Base-by-base conservation (phyloP, 495 filamentous ascomycete species). In the Viridothelium virens region DNA sequence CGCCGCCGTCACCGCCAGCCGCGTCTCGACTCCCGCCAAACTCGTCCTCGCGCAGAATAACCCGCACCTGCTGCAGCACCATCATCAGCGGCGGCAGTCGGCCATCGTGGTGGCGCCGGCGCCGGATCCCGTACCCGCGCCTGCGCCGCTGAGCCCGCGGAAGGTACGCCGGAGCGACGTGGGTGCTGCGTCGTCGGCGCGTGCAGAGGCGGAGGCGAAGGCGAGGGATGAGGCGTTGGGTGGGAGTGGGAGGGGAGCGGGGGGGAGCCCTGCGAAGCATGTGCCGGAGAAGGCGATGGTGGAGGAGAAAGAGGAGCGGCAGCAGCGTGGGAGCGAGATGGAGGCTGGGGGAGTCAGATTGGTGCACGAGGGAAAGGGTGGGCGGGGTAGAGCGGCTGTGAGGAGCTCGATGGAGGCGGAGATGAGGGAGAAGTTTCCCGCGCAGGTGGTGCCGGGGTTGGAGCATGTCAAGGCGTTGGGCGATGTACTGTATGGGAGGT, bases 401-500 rank as follows among this genome's bases (percentile, higher is more conserved):
- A 25, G 11, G 48, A 14, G 48, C 5, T 18, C 48, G 10, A n/a
- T 59, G 25, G 61, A 64, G 10, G 70, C 69, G 7, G 63, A 73
- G 61, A 74, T 76, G 63, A 76, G 78, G 50, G 83, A 85, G 71
- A 82, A 81, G 73, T 67, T 79, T 38, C 76, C 78, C 9, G 78
- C 77, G 1, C 34, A 69, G 38, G 68, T 70, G 33, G 78, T 83
- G 56, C 81, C 86, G 4, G 92, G 91, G 3, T 92, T 96, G 91
- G 91, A 96, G 74, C 91, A 96, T 75, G 89, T 89, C 65, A 91
- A 90, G 72, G 86, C 92, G 74, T 78, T 98, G 36, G 89, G 90
- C 11, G 92, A 97, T 77, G 88, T 96, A 37, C 83, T 98, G 25
- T 97, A 96, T 77, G 81, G 85, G 50, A 84, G 93, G 33, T 98